Evolutionary conservation across 2,329 filamentous ascomycete genomes (phyloP).

Genomic region (Colletotrichum karsti): DNA sequence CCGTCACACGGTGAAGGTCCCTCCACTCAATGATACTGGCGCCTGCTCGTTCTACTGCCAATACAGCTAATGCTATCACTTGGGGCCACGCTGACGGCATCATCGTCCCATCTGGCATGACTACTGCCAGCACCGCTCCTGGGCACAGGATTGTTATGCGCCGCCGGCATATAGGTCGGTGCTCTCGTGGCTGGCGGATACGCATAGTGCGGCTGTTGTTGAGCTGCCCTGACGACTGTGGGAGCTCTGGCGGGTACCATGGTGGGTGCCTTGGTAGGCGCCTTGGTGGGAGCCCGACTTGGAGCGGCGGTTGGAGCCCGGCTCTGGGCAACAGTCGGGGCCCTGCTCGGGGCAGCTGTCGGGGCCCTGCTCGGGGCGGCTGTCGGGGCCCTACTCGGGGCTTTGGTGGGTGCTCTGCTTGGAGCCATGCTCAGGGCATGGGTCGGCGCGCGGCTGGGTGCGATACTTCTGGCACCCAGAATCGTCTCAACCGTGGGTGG

Average conservation of each 20-base stretch:
- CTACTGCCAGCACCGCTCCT: conserved; percentile 51
- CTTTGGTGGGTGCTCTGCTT: background rate
- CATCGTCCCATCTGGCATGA: conserved; percentile 53
- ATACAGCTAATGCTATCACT: conserved; percentile 71
- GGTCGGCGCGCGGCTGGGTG: conserved; percentile 36
- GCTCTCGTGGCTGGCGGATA: conserved; percentile 32
- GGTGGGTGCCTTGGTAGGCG: conserved; percentile 4
- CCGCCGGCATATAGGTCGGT: conserved; percentile 35
- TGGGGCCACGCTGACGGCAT: conserved; percentile 63
- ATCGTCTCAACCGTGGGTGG: conserved; percentile 37
- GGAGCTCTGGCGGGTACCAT: conserved; percentile 1
- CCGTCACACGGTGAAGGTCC: background rate
- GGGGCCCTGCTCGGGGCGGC: background rate
- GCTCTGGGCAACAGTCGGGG: conserved; percentile 2
- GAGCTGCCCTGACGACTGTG: conserved; percentile 2
- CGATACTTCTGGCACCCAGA: conserved; percentile 40
- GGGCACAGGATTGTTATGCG: conserved; percentile 49
- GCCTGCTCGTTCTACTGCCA: conserved; percentile 49
- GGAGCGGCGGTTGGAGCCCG: background rate
- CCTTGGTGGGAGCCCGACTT: conserved; percentile 10
- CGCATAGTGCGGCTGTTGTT: conserved; percentile 14
- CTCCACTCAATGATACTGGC: conserved; percentile 35
- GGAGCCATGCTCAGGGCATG: conserved; percentile 1
- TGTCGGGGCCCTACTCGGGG: background rate
- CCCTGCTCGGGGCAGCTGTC: background rate